These are phyloP conservation scores for Luffa acutangula DNA, from an alignment of 306 rosid genomes.

Conservation along the genomic window DNA sequence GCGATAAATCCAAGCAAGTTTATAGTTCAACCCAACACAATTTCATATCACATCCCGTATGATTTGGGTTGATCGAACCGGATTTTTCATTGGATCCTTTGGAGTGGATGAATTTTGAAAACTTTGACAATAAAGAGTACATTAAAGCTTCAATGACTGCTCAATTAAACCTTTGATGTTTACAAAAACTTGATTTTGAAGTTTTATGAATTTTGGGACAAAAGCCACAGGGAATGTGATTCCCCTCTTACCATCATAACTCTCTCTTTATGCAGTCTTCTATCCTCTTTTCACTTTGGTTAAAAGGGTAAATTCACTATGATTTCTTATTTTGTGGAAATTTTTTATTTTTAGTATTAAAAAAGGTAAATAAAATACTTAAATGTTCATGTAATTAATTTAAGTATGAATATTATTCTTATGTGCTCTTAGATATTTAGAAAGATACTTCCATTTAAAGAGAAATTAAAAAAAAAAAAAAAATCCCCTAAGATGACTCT, in stretches of 20 bases:
- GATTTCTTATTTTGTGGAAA: not conserved
- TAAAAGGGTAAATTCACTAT: not conserved
- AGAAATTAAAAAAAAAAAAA: too few relatives aligned
- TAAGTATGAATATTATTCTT: too few relatives aligned
- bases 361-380: too few relatives aligned
- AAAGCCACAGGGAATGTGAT: slow-evolving; percentile 3
- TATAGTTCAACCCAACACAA: not conserved
- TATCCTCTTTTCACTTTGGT: not conserved
- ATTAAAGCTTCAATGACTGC: not conserved
- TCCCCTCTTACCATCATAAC: not conserved
- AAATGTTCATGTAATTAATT: too few relatives aligned
- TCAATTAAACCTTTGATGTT: not conserved
- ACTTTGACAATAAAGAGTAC: not conserved
- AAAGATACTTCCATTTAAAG: too few relatives aligned
- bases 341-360: not conserved
- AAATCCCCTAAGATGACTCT: too few relatives aligned
- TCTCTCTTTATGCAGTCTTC: not conserved
- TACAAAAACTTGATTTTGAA: not conserved
- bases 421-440: too few relatives aligned
- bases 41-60: not conserved
- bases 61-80: not conserved
- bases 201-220: not conserved
- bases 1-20: too few relatives aligned
- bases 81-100: not conserved
- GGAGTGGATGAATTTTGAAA: not conserved